Base-by-base conservation (phyloP, 2,329 filamentous ascomycete genomes). In the Trichoderma brevicompactum region DNA sequence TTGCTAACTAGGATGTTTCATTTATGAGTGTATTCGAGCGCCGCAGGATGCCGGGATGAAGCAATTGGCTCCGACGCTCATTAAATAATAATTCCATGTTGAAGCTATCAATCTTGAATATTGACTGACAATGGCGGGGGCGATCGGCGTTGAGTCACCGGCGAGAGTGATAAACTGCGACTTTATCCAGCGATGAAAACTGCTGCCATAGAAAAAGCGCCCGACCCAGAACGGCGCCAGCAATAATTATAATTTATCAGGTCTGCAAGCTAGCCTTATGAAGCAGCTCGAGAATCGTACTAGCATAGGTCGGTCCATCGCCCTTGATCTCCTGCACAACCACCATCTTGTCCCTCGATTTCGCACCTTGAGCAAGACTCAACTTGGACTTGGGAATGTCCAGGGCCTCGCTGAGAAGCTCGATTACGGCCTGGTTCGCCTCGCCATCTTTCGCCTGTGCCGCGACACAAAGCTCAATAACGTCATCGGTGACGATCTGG, bases 391-490 rank as follows among this genome's bases (percentile, higher is more conserved):
- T 91, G 36, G 89, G 84, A 7, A 89, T 78, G 2, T 80, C 79
- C 2, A 92, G 79, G 6, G 82, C 80, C 72, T 86, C 79, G 68
- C 88, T 88, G 64, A 92, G 77, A 5, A 92, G 76, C 43, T 83
- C 79, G 55, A 87, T 77, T 2, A 91, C 86, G 5, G 89, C 89
- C 72, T 84, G 85, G 72, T 92, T 92, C 5, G 89, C 86, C 72
- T 90, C 87, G 13, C 89, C 88, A 13, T 91, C 87, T 67, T 83
- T 82, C 10, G 89, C 82, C 68, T 84, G 87, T 0, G 88, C 89
- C 0, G 88, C 78, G 2, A 92, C 89, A 54, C 87, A 89, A 1
- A 92, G 74, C 66, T 90, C 84, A 53, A 92, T 82, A 2, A 78
- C 78, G 7, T 85, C 81, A 28, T 86, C 81, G 0, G 82, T 82